Evolutionary conservation across 2,329 filamentous ascomycete genomes (phyloP), one percentile per base, ranked within the genome.

Genomic region (Aspergillus arachidicola): DNA sequence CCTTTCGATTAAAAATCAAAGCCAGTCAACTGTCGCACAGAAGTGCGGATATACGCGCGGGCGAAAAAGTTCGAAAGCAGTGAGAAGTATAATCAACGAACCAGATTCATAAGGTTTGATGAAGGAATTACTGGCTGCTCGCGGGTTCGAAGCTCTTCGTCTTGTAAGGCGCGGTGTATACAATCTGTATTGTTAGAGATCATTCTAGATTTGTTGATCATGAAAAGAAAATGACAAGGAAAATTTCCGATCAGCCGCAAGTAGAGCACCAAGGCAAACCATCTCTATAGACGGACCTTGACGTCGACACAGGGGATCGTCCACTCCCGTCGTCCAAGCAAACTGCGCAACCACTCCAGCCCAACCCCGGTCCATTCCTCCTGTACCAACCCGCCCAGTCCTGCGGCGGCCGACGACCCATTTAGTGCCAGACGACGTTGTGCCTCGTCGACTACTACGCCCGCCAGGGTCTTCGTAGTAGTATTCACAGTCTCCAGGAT

Each of bases 231-330:
- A 46, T 2, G n/a, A 1, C 16, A 28, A 48, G 12, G 21, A 26
- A 26, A 34, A 21, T 19, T 36, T 26, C 26, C 30, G n/a, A 38
- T 19, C 32, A 4, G 32, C 14, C 48, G 19, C 48, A 34, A 14
- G 19, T 51, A n/a, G 28, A 51, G 16, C 19, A 51, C 5, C 21
- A 38, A 21, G 11, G 21, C 23, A 28, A 46, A 10, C 19, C 26
- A 23, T 36, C 30, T 28, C 82, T 72, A 95, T 67, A 97, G 80
- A 66, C 92, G 84, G 59, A 98, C 88, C 71, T 94, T 89, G 34
- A 98, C 87, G 78, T 97, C 93, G 78, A 99, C 85, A 77, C 94
- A 97, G 62, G 94, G 93, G 67, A 99, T 86, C 71, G 91, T 87
- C 92, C 94, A 96, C 77, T 97, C 94, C 71, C 91, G 88, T 78